Conservation (phyloP, 2,329 filamentous ascomycete genomes). For the Penicillium sp. region DNA sequence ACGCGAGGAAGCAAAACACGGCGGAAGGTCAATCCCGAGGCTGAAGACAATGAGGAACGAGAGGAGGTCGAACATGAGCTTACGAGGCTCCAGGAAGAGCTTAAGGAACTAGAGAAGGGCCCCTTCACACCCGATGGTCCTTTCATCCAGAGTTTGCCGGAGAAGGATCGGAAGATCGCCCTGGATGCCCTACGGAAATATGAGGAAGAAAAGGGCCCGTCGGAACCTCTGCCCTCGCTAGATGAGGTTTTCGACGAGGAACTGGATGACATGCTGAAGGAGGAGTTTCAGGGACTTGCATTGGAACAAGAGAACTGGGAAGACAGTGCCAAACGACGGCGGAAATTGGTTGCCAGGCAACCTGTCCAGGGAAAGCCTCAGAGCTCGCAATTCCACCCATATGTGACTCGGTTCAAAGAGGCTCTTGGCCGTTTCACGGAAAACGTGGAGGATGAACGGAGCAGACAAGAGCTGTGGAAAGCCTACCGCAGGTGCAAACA, state of each 20-base stretch:
- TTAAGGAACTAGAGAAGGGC: slow-evolving; percentile 41
- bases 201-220: slow-evolving; percentile 36
- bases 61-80: slow-evolving; percentile 40
- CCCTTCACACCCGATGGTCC: slow-evolving; percentile 45
- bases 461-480: slow-evolving; percentile 47
- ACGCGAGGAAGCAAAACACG: slow-evolving; percentile 36
- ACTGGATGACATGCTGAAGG: slow-evolving; percentile 40
- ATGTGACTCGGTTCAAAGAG: slow-evolving; percentile 42
- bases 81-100: slow-evolving; percentile 40
- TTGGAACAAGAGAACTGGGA: slow-evolving; percentile 40
- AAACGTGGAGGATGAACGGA: slow-evolving; percentile 29
- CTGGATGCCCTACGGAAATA: slow-evolving; percentile 44
- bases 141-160: slow-evolving; percentile 44
- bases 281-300: slow-evolving; percentile 39
- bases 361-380: slow-evolving; percentile 34
- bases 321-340: slow-evolving; percentile 21
- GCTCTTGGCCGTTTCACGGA: slow-evolving; percentile 33
- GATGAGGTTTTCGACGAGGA: slow-evolving; percentile 43
- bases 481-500: slow-evolving; percentile 52
- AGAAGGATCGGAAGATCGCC: slow-evolving; percentile 42
- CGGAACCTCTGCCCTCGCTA: slow-evolving; percentile 26
- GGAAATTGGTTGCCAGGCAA: slow-evolving; percentile 18
- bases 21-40: slow-evolving; percentile 40
- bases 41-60: slow-evolving; percentile 39
- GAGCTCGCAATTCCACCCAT: slow-evolving; percentile 38